A percentile compares a stretch with the other conserved stretches of the same genome.
Conservation (phyloP, 2,329 filamentous ascomycete species). For the Talaromyces atroroseus region DNA sequence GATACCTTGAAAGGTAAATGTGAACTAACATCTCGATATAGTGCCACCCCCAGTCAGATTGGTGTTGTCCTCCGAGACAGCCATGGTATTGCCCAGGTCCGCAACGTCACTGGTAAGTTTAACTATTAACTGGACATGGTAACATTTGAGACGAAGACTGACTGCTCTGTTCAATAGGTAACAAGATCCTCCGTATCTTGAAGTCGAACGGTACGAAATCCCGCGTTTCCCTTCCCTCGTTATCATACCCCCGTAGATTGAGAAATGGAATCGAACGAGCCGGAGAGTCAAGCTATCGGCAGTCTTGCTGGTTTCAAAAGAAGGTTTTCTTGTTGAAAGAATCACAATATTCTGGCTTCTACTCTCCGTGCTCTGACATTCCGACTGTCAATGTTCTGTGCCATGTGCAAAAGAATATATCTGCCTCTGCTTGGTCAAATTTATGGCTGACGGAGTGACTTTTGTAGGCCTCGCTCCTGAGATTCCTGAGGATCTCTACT, state of each 20-base stretch:
- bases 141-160: constrained; percentile 26
- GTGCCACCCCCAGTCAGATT: constrained; percentile 96
- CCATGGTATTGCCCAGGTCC: constrained; percentile 97
- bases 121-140: neutral
- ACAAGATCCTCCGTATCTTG: constrained; percentile 99
- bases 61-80: constrained; percentile 97
- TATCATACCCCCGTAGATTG: constrained; percentile 6
- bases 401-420: constrained; percentile 20
- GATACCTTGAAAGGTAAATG: neutral
- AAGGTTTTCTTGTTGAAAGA: neutral
- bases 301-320: neutral
- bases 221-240: constrained; percentile 10
- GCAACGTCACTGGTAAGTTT: constrained; percentile 83
- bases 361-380: neutral
- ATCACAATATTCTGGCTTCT: neutral
- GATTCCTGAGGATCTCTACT: constrained; percentile 99
- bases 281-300: neutral
- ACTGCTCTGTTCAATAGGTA: constrained; percentile 59
- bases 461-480: constrained; percentile 93
- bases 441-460: constrained; percentile 83
- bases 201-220: constrained; percentile 82
- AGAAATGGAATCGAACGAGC: neutral
- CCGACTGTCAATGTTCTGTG: constrained; percentile 10
- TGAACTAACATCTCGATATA: constrained; percentile 2
- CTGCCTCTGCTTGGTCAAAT: constrained; percentile 80